Evolutionary conservation across 495 filamentous ascomycete genomes (phyloP), one percentile per base, ranked within the genome.

Genomic region (Annulohypoxylon stygium): DNA sequence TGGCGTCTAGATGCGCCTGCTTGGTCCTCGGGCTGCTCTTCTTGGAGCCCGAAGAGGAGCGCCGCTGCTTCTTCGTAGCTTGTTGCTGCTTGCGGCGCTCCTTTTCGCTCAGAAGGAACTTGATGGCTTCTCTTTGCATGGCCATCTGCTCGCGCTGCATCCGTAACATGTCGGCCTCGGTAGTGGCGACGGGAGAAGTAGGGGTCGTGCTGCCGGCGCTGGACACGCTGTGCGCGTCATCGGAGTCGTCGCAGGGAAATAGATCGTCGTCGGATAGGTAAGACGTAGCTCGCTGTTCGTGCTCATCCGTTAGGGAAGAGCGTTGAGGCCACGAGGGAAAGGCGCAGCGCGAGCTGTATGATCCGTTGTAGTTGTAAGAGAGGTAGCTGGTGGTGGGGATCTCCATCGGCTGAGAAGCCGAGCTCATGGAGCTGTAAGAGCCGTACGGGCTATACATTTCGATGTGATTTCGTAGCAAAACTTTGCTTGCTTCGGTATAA

Each of bases 261-360:
- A 85, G 79, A 74, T 86, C 84, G 77, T 86, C 84, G 76, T 86
- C 84, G 12, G 83, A 83, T 39, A 86, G 80, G 76, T 83, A 86
- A 6, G 83, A 85, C 1, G 82, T 78, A 16, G 82, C 82, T 54
- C 84, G 81, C 18, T 50, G 76, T 45, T 84, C 79, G 47, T 72
- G 68, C n/a, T 34, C 11, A 64, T 83, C 82, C 69, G 73, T 80
- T 57, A 86, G 79, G 9, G 82, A 83, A 3, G 80, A 78, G 16
- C 84, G 77, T 50, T 81, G 79, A 10, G 84, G 84, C 84, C 84
- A 86, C 50, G 84, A 86, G n/a, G 84, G 84, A 71, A 83, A 86
- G 18, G 84, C 84, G 79, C 83, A 85, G 61, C 71, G 78, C 8
- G 81, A 71, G 65, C 82, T 82, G 73, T 82, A 78, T 5, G 71